phyloP scores from a whole-genome alignment of 805 yeast genomes.

The Lipomyces kockii region DNA sequence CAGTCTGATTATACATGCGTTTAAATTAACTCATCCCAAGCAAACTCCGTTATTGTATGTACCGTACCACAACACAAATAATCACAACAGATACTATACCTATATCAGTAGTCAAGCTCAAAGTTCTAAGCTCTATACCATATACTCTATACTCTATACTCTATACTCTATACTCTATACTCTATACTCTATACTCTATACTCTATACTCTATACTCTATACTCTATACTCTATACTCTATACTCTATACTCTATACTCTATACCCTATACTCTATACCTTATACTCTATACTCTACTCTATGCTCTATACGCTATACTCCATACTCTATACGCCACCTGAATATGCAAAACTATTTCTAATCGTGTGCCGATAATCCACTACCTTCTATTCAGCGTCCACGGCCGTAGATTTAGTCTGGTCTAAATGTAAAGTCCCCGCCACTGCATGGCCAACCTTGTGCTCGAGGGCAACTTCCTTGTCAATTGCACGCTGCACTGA shows the following conservation, averaged over 20 bases:
- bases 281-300: not conserved
- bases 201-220: not conserved
- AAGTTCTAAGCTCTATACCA: too few species aligned
- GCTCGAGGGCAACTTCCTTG: constrained; percentile 25
- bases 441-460: constrained; percentile 17
- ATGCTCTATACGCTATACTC: not conserved
- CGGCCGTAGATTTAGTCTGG: constrained; percentile 15
- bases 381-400: constrained; percentile 12
- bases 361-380: not conserved
- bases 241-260: not conserved
- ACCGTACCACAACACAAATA: too few species aligned
- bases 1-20: too few species aligned
- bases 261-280: not conserved
- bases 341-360: not conserved
- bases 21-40: too few species aligned
- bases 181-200: not conserved
- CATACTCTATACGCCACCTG: not conserved
- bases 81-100: too few species aligned
- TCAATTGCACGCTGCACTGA: constrained; percentile 24
- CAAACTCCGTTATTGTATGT: too few species aligned
- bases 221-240: too few species aligned
- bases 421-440: constrained; percentile 19
- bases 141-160: too few species aligned
- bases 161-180: not conserved
- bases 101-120: too few species aligned